A percentile compares a stretch with the other conserved stretches of the same genome.
These are phyloP conservation scores for Eugenia klotzschiana DNA, from an alignment of 441 rosid species.

Conservation along the genomic window DNA sequence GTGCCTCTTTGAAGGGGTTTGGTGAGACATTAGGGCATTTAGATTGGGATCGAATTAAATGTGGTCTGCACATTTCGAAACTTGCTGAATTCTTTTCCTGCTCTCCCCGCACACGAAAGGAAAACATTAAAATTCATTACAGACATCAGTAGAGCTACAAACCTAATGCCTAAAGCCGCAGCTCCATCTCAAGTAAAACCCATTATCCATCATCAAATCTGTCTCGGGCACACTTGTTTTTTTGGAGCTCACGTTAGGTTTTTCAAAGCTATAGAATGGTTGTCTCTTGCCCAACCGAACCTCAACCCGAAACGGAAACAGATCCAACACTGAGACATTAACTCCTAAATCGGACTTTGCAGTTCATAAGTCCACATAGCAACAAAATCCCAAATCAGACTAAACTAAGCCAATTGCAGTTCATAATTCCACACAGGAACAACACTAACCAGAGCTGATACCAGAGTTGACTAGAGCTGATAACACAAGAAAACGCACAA, in stretches of 20 bases:
- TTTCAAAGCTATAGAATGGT: not conserved
- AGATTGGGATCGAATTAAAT: not conserved
- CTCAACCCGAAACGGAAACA: no score
- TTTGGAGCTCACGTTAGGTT: not conserved
- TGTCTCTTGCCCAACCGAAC: not conserved
- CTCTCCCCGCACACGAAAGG: not conserved
- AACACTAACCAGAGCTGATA: no score
- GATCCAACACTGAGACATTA: no score
- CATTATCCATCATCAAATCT: not conserved
- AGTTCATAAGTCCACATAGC: no score
- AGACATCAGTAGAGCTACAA: not conserved
- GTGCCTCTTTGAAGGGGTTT: not conserved
- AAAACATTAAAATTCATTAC: not conserved
- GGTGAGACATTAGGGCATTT: not conserved
- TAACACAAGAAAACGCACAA: no score
- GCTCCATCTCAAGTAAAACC: not conserved
- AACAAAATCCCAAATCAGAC: no score
- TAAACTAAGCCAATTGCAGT: no score
- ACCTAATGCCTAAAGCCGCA: not conserved
- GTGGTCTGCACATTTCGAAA: not conserved
- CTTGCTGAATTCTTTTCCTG: not conserved
- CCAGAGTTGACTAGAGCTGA: no score
- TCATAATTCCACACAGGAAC: no score
- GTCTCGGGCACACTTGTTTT: not conserved
- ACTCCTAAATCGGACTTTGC: no score